Conservation (phyloP, 2,329 filamentous ascomycete species). For the Metarhizium guizhouense region DNA sequence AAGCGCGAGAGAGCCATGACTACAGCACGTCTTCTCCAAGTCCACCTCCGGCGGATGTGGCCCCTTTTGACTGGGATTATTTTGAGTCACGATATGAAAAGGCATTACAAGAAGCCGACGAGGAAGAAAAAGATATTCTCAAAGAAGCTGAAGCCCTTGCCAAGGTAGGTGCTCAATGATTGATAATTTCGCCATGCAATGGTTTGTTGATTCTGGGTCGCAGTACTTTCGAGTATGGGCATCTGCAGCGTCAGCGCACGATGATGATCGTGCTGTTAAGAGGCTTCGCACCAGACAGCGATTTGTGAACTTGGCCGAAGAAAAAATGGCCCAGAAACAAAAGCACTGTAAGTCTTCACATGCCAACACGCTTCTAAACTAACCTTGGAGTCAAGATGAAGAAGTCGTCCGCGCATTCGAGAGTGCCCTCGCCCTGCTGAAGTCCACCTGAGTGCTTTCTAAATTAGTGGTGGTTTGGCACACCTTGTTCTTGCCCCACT, state of each 20-base stretch:
- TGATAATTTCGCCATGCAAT: not conserved
- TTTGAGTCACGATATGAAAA: constrained; percentile 61
- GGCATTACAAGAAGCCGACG: constrained; percentile 53
- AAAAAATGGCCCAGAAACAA: constrained; percentile 62
- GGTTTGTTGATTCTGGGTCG: not conserved
- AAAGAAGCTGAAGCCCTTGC: constrained; percentile 60
- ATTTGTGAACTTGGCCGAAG: constrained; percentile 67
- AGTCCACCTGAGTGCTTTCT: constrained; percentile 19
- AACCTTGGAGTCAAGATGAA: constrained; percentile 21
- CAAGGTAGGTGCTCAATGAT: constrained; percentile 35
- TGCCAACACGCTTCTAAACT: constrained; percentile 6
- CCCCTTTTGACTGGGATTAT: constrained; percentile 66
- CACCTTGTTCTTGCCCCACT: not conserved
- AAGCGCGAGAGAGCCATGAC: constrained; percentile 26
- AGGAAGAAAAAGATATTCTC: constrained; percentile 55
- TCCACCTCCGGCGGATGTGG: constrained; percentile 40
- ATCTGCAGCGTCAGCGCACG: constrained; percentile 58
- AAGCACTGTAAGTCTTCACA: constrained; percentile 58
- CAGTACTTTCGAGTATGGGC: constrained; percentile 80
- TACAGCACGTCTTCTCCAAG: constrained; percentile 30
- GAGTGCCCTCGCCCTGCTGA: constrained; percentile 48
- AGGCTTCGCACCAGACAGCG: constrained; percentile 71
- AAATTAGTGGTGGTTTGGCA: not conserved
- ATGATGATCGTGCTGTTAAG: constrained; percentile 69
- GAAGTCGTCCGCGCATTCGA: constrained; percentile 56